These are phyloP conservation scores for Saccharomycopsis lassenensis DNA, from an alignment of 805 yeast species.

Conservation along the genomic window DNA sequence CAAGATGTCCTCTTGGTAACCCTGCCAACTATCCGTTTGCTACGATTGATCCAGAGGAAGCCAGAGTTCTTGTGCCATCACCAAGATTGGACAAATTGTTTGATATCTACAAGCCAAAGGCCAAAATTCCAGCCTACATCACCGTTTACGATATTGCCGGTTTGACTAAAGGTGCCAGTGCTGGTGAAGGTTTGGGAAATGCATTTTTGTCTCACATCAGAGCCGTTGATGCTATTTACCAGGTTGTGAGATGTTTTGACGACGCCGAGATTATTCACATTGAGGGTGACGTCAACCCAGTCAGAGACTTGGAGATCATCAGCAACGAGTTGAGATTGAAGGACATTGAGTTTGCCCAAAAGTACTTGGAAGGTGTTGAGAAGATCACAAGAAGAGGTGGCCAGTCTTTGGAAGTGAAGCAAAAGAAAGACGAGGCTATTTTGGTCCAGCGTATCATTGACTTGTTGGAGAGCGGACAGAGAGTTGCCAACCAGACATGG, in stretches of 20 bases:
- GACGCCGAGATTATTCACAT: conserved; percentile 97
- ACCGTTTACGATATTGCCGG: conserved; percentile 98
- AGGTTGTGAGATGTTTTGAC: conserved; percentile 94
- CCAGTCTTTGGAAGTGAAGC: conserved; percentile 80
- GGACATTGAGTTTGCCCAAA: conserved; percentile 90
- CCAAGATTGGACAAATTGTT: conserved; percentile 71
- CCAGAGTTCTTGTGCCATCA: conserved; percentile 89
- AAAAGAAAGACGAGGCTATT: conserved; percentile 74
- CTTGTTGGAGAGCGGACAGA: conserved; percentile 71
- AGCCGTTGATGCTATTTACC: conserved; percentile 96
- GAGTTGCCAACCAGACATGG: conserved; percentile 86
- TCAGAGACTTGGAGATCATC: conserved; percentile 87
- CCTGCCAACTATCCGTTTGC: conserved; percentile 99
- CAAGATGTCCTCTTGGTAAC: conserved; percentile 83
- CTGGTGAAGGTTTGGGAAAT: conserved; percentile 97
- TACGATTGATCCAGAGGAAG: conserved; percentile 96
- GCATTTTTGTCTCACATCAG: conserved; percentile 94
- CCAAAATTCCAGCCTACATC: conserved; percentile 82
- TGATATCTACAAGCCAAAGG: conserved; percentile 69
- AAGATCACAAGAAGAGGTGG: conserved; percentile 82
- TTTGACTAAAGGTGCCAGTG: conserved; percentile 90
- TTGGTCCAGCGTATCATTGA: conserved; percentile 65
- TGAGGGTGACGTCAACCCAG: conserved; percentile 94
- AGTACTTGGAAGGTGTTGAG: conserved; percentile 67
- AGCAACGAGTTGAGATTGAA: conserved; percentile 86